phyloP scores from a whole-genome alignment of 345 rosid genomes.

The Eucalyptus polyanthemos region DNA sequence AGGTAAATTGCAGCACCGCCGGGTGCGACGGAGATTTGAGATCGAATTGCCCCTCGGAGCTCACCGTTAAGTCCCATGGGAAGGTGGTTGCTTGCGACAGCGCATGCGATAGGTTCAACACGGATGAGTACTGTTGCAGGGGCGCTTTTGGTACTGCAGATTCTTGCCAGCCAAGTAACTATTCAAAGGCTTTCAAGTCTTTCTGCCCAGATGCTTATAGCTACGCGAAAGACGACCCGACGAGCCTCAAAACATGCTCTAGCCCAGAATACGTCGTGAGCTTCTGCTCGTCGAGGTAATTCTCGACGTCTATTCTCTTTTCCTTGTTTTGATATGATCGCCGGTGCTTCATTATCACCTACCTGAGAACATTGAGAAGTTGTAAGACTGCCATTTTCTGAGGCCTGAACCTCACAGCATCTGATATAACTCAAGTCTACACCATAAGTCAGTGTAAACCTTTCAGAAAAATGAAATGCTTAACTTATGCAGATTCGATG shows the following conservation, averaged over 20 bases:
- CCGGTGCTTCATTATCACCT: not conserved
- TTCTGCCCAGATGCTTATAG: slow-evolving; percentile 54
- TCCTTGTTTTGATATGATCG: not conserved
- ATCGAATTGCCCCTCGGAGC: slow-evolving; percentile 28
- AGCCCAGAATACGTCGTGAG: slow-evolving; percentile 28
- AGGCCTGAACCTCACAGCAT: not conserved
- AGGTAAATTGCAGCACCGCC: slow-evolving; percentile 35
- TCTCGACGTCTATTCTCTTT: not conserved
- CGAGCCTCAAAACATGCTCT: slow-evolving; percentile 43
- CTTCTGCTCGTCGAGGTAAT: slow-evolving; percentile 49
- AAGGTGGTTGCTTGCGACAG: slow-evolving; percentile 46
- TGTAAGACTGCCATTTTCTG: not conserved
- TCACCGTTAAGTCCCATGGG: slow-evolving; percentile 13
- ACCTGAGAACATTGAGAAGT: not conserved
- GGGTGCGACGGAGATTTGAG: slow-evolving; percentile 51
- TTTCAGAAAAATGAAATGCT: not conserved
- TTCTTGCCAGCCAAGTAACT: slow-evolving; percentile 32
- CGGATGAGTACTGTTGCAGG: slow-evolving; percentile 49
- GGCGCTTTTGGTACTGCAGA: slow-evolving; percentile 22
- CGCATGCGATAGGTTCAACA: slow-evolving; percentile 35
- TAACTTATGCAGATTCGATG: not conserved
- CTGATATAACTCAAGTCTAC: not conserved
- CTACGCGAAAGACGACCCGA: slow-evolving; percentile 34
- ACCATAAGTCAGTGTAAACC: not conserved
- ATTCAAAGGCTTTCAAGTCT: slow-evolving; percentile 43